Evolutionary conservation across 2,329 filamentous ascomycete species (phyloP).

Genomic region (Colletotrichum ledebouriae): DNA sequence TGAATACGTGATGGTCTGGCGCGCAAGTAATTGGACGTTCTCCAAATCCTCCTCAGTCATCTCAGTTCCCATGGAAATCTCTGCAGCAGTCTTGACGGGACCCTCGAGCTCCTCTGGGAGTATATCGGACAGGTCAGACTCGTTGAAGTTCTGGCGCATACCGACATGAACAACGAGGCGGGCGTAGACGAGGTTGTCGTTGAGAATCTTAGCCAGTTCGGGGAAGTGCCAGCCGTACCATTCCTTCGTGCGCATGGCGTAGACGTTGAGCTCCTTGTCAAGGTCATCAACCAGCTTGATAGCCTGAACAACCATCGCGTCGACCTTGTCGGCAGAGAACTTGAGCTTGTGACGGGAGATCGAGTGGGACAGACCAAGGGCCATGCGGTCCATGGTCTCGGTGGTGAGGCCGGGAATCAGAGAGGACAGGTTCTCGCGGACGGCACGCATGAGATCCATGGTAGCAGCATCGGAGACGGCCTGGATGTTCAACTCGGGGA

Average conservation of each 20-base stretch:
- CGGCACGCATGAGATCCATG: constrained; percentile 91
- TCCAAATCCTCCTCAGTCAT: constrained; percentile 93
- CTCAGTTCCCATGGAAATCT: constrained; percentile 98
- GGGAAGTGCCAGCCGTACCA: constrained; percentile 99
- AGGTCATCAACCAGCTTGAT: constrained; percentile 94
- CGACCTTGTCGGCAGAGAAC: constrained; percentile 98
- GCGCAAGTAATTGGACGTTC: constrained; percentile 91
- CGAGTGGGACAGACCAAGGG: constrained; percentile 95
- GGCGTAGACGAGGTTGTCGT: constrained; percentile 96
- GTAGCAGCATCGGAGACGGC: constrained; percentile 84
- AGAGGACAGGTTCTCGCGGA: constrained; percentile 90
- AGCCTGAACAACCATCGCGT: constrained; percentile 99
- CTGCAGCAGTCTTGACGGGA: constrained; percentile 92
- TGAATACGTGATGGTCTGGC: constrained; percentile 92
- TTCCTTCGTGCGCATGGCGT: constrained; percentile 99
- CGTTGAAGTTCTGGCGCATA: constrained; percentile 84
- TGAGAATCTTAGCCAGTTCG: constrained; percentile 95
- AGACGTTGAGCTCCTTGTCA: constrained; percentile 98
- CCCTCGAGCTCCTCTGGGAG: constrained; percentile 95
- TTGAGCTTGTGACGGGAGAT: constrained; percentile 98
- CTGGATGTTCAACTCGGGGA: constrained; percentile 87
- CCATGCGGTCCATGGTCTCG: constrained; percentile 92
- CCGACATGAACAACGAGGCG: constrained; percentile 90
- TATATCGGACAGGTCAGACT: constrained; percentile 86
- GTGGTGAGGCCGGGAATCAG: constrained; percentile 90